Base-by-base conservation (phyloP, 768 basidiomycete species). In the Xerocomus potaroensis region DNA sequence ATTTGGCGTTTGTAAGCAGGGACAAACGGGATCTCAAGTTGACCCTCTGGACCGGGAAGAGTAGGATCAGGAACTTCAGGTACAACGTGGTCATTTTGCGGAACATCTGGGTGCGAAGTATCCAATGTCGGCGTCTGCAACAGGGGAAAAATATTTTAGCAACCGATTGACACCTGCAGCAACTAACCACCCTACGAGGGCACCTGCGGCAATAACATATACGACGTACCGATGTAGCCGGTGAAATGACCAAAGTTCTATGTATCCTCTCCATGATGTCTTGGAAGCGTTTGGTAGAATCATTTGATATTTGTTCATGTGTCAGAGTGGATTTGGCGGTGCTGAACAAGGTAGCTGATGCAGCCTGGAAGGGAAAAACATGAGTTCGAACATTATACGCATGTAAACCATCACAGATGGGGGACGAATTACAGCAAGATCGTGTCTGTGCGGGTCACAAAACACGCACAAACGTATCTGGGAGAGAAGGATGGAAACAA, bases 11-110 rank as follows among this genome's bases (percentile, higher is more conserved):
- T 75, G 1, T 78, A 65, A 1, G 80, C 75, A 38, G 90, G 90
- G 8, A 94, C 73, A 53, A 83, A 94, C 1, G 91, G 81, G 7
- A 92, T 78, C 64, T 91, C 89, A 29, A 80, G 75, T 43, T 81
- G 76, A 64, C 73, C 76, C 19, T 69, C 71, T 10, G 57, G 52
- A 19, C 65, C 61, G 5, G 61, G 47, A 32, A 55, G 62, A 41
- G 59, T 57, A 45, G 51, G 35, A 41, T 43, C 47, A 45, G 58
- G 31, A 42, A 19, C 22, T 18, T 39, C 41, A n/a, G 40, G 26
- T 9, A 26, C 23, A 24, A 30, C 26, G 7, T 43, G 11, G 15
- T 40, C 32, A 8, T 7, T 12, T 41, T 37, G 41, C n/a, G 35
- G 18, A 32, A 24, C 22, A 36, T 11, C 38, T 16, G 47, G 26